Base-by-base conservation (phyloP, 2,329 filamentous ascomycete genomes). In the Pseudocercospora vitis region DNA sequence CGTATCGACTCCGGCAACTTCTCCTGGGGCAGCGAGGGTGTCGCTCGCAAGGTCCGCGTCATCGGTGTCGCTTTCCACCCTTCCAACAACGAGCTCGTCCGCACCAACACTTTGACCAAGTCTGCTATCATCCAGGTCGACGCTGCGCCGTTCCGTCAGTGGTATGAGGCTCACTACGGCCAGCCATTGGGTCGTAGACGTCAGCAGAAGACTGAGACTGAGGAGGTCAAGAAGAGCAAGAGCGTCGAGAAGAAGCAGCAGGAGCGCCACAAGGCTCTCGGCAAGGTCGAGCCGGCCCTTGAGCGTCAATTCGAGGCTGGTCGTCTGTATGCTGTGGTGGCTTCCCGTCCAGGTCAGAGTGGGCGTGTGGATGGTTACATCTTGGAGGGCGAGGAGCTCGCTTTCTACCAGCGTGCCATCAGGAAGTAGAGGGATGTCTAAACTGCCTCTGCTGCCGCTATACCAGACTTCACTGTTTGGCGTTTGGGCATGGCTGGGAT, bases 91-190 rank as follows among this genome's bases (percentile, higher is more conserved):
- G 94, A 99, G 83, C 86, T 99, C 70, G 91, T 99, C 83, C 94
- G 94, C 75, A 99, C 94, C 80, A 99, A 99, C 88, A 97, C 94
- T 82, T 85, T 99, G 77, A 99, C 94, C 84, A 95, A 91, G 82
- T 90, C 90, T 74, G 94, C 94, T 81, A 89, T 99, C 73, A 89
- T 99, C 77, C 94, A 99, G 84, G 82, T 99, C 80, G 94, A 99
- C 79, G 94, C 95, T 71, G 90, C 94, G 63, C 94, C 94, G 68
- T 99, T 99, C 89, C 85, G 94, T 77, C 92, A 97, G 82, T 99
- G 94, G 94, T 99, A 95, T 81, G 94, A 99, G 86, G 90, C 94
- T 69, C 94, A 99, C 88, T 99, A 99, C 85, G 94, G 94, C 75
- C 84, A 89, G 78, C 70, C 82, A 70, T 75, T 99, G 63, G 94